phyloP scores from a whole-genome alignment of 2,329 filamentous ascomycete genomes.

The Arthrinium puccinioides region DNA sequence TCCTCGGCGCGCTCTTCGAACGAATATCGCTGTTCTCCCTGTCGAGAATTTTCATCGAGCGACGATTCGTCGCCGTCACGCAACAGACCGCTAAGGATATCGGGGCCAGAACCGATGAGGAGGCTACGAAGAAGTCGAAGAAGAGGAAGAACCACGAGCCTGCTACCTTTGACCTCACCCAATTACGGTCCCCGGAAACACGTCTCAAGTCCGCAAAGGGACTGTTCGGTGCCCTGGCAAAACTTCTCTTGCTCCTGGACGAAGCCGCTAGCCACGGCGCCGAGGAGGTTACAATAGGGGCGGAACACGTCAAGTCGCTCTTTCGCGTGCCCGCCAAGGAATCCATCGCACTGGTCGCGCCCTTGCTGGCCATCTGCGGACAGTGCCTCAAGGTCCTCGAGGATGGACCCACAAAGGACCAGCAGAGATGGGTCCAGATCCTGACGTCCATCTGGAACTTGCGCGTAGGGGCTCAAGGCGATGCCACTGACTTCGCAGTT shows the following conservation, averaged over 20 bases:
- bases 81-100: conserved; percentile 58
- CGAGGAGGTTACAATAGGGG: conserved; percentile 43
- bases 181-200: conserved; percentile 29
- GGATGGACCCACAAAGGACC: conserved; percentile 25
- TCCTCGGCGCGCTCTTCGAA: conserved; percentile 53
- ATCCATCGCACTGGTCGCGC: conserved; percentile 35
- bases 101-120: conserved; percentile 20
- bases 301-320: conserved; percentile 50
- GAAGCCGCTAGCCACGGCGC: conserved; percentile 19
- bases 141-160: conserved; percentile 41
- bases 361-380: conserved; percentile 38
- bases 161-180: conserved; percentile 29
- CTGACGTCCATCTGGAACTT: conserved; percentile 44
- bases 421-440: conserved; percentile 39
- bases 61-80: conserved; percentile 59
- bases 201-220: conserved; percentile 40
- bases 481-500: conserved; percentile 40
- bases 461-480: conserved; percentile 41
- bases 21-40: conserved; percentile 63
- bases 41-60: conserved; percentile 63
- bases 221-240: conserved; percentile 38
- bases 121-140: conserved; percentile 19
- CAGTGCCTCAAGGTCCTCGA: conserved; percentile 25
- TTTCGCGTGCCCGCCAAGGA: conserved; percentile 44
- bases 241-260: conserved; percentile 39